Evolutionary conservation across 176 grass and related monocot genomes (phyloP), one percentile per base, ranked within the genome.

Genomic region (Saccharum spontaneum): DNA sequence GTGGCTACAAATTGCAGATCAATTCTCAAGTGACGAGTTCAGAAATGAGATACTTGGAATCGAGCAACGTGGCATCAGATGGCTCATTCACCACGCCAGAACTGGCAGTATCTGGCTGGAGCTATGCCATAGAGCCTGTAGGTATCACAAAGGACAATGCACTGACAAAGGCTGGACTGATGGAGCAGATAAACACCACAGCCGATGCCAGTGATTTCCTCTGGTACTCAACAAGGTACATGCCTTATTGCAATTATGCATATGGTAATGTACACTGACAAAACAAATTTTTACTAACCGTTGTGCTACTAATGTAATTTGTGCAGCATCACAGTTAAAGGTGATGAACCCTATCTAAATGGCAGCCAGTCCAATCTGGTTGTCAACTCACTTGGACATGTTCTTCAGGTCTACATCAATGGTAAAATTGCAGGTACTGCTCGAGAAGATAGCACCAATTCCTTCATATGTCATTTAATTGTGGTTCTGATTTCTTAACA

Each of bases 131-230:
- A 71, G 97, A 99, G 70, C 94, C 92, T 20, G 86, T 96, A 43
- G 97, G 97, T 38, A 99, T 99, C 65, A 92, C 97, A 63, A 99
- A 97, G 73, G 81, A 81, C 46, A 90, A 90, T 83, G 73, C 90
- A 43, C 84, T 99, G 71, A 90, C 91, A 48, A 94, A 87, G 89
- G 30, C 69, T 70, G 94, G 94, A 77, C 77, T 97, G 62, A 78
- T 94, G 85, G 97, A 99, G 28, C 97, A 99, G 86, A 99, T 99
- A 87, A 99, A 99, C 82, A 97, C 94, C 74, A 99, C 97, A 11
- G 97, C 91, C 33, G 94, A 99, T 92, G 92, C 78, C 80, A 99
- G 97, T 77, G 97, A 99, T 84, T 99, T 96, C 89, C 94, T 99
- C 24, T 99, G 97, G 97, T 99, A 99, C 75, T 92, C 91, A 63